Evolutionary conservation across 1,284 basidiomycete genomes (phyloP), one percentile per base, ranked within the genome.

Genomic region (Trametes polyzona): DNA sequence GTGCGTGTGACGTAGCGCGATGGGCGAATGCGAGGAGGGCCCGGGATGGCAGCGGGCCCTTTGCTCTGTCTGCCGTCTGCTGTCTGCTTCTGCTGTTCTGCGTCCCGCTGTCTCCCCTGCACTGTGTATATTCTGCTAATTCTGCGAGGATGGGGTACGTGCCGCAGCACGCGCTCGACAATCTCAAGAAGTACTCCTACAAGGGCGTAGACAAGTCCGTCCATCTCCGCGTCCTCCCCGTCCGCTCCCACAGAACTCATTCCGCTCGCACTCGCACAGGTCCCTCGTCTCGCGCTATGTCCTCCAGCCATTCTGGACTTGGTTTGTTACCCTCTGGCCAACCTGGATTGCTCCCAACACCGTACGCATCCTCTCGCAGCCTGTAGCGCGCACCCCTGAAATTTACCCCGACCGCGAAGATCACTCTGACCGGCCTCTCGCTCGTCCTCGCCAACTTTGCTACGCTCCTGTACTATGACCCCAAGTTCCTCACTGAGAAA

Each of bases 291-390:
- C 93, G 39, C 82, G 84, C 71, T 90, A 93, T 74, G 76, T 98
- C 32, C 82, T 99, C 55, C 87, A 88, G 50, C 95, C 93, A 1
- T 98, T 92, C 76, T 99, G 96, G 96, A 95, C 83, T 60, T 92
- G 91, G 90, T 88, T 98, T 62, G 93, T 98, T 47, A 92, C 87
- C 14, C 80, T 95, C 32, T 97, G 96, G 84, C 97, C 96, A 0
- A 79, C 82, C 48, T 88, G 76, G 44, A 79, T 98, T 19, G 96
- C 97, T 0, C 97, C 97, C 3, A 99, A 99, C 77, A 84, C 88
- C 48, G 95, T 96, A 67, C 63, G 88, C 53, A 29, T n/a, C 55
- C n/a, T 10, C 30, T 16, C 5, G n/a, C n/a, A n/a, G n/a, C n/a
- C n/a, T n/a, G 19, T 11, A 35, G n/a, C n/a, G 36, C 16, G 12